A percentile compares a stretch with the other conserved stretches of the same genome.
Conservation (phyloP, 495 filamentous ascomycete genomes). For the Entonaema liquescens region DNA sequence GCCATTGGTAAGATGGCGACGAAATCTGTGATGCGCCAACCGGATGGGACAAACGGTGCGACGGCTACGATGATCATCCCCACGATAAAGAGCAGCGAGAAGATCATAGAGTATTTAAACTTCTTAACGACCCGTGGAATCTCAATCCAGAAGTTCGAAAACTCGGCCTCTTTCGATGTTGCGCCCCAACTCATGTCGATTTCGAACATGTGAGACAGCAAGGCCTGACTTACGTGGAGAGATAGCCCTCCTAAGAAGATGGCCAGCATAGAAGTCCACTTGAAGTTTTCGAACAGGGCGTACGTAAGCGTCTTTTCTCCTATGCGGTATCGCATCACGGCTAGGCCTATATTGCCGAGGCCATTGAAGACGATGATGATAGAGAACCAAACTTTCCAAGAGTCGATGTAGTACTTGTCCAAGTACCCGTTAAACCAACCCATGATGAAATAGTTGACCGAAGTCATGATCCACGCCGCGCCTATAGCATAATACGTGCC, state of each 20-base stretch:
- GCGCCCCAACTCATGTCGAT: slow-evolving; percentile 78
- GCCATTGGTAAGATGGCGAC: slow-evolving; percentile 85
- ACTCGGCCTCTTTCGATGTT: slow-evolving; percentile 75
- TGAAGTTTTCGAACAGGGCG: slow-evolving; percentile 72
- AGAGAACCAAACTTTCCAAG: slow-evolving; percentile 79
- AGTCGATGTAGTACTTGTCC: slow-evolving; percentile 79
- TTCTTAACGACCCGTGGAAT: slow-evolving; percentile 77
- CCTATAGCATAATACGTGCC: slow-evolving; percentile 89
- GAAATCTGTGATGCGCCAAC: slow-evolving; percentile 77
- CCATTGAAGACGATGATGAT: slow-evolving; percentile 78
- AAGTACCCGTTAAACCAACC: slow-evolving; percentile 78
- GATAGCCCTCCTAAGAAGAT: slow-evolving; percentile 77
- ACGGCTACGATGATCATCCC: slow-evolving; percentile 75
- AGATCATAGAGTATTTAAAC: slow-evolving; percentile 80
- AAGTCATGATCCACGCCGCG: slow-evolving; percentile 80
- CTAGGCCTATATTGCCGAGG: slow-evolving; percentile 69
- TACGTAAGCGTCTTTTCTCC: slow-evolving; percentile 64
- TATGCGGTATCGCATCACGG: slow-evolving; percentile 73
- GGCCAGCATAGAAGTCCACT: slow-evolving; percentile 73
- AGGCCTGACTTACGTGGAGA: slow-evolving; percentile 72
- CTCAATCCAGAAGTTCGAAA: slow-evolving; percentile 82
- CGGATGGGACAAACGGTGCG: slow-evolving; percentile 68
- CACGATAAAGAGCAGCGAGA: slow-evolving; percentile 66
- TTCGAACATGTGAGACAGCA: slow-evolving; percentile 75
- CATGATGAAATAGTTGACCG: slow-evolving; percentile 79